Percentiles rank a stretch among this genome's conserved stretches.
These are phyloP conservation scores for Tetrapyrgos nigripes DNA, from an alignment of 1,284 basidiomycete genomes.

Conservation along the genomic window DNA sequence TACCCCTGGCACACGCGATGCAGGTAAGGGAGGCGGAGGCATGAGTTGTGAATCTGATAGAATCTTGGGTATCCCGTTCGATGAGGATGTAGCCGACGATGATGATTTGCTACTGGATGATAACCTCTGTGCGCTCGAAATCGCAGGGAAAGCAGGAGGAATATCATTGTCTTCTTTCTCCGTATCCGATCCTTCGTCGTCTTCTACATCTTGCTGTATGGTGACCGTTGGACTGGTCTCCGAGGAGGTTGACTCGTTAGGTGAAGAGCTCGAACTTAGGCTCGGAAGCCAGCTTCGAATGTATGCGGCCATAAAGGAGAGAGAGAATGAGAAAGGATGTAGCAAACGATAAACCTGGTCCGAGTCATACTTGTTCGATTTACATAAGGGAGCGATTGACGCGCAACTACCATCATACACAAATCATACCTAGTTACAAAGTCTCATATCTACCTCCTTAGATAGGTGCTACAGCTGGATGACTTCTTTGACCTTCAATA, in stretches of 20 bases:
- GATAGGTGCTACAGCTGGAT: slow-evolving; percentile 9
- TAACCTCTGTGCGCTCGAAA: slow-evolving; percentile 83
- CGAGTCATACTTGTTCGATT: background rate
- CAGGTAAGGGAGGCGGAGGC: slow-evolving; percentile 67
- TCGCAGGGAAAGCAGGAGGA: slow-evolving; percentile 86
- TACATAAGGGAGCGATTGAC: no score
- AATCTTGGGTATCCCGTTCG: slow-evolving; percentile 42
- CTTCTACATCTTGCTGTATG: slow-evolving; percentile 47
- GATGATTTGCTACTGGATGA: slow-evolving; percentile 28
- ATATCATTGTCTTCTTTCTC: slow-evolving; percentile 67
- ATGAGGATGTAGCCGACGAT: background rate
- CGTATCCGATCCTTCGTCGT: slow-evolving; percentile 58
- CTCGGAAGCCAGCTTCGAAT: slow-evolving; percentile 54
- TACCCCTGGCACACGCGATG: background rate
- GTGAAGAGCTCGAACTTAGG: slow-evolving; percentile 27
- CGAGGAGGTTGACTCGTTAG: slow-evolving; percentile 19
- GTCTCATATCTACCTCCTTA: background rate
- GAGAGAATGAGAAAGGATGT: background rate
- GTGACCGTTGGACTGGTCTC: slow-evolving; percentile 34
- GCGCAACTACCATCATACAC: no score
- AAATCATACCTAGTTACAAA: background rate
- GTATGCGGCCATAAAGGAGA: slow-evolving; percentile 49
- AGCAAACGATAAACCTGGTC: background rate
- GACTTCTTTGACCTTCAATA: background rate
- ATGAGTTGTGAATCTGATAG: slow-evolving; percentile 65